Percentiles rank a stretch among this genome's conserved stretches.
phyloP scores from a whole-genome alignment of 352 stramenopile species.

The Phytophthora pinifolia region DNA sequence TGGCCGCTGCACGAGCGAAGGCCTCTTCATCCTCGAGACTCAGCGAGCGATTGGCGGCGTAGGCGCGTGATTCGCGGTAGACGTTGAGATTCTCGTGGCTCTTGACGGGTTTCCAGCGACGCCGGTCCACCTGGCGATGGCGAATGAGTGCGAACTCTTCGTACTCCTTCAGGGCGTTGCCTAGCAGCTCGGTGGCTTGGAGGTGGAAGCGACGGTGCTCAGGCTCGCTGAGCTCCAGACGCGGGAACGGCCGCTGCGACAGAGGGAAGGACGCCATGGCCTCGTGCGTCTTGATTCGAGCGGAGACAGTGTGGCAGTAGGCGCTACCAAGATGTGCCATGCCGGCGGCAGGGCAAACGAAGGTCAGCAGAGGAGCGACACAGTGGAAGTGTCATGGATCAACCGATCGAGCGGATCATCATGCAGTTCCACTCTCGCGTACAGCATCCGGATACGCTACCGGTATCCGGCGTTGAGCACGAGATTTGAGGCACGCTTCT shows the following conservation, averaged over 20 bases:
- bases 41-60: conserved; percentile 16
- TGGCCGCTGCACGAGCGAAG: conserved; percentile 7
- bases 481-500: background rate
- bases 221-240: conserved; percentile 28
- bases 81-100: conserved; percentile 32
- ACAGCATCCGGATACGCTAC: background rate
- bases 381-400: conserved; percentile 23
- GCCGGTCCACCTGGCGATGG: conserved; percentile 35
- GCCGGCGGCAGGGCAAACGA: conserved; percentile 1
- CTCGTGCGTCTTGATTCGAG: conserved; percentile 10
- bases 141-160: conserved; percentile 36
- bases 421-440: conserved; percentile 1
- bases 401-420: conserved; percentile 14
- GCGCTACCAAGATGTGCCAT: conserved; percentile 32
- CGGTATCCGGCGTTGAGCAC: conserved; percentile 3
- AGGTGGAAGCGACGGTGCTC: conserved; percentile 32
- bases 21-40: conserved; percentile 32
- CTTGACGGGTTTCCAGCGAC: conserved; percentile 39
- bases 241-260: conserved; percentile 28
- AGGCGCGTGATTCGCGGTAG: conserved; percentile 35
- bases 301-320: conserved; percentile 20
- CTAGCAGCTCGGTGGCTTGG: conserved; percentile 35
- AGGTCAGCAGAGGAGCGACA: conserved; percentile 24
- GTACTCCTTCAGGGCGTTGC: conserved; percentile 30
- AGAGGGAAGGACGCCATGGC: conserved; percentile 33